phyloP scores from a whole-genome alignment of 495 filamentous ascomycete genomes.

The Penicillium tannophilum region DNA sequence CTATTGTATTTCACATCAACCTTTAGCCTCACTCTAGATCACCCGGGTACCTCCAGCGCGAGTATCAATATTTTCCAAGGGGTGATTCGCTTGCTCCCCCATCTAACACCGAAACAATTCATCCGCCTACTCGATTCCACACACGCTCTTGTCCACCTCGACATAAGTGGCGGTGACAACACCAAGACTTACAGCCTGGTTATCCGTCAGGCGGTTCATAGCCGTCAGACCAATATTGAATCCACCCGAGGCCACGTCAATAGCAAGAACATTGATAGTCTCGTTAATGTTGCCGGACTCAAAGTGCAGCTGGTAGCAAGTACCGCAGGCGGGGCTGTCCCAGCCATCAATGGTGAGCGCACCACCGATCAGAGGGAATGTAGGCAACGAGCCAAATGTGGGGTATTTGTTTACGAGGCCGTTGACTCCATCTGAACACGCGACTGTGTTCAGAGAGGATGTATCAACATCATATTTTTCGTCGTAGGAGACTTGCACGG shows the following conservation, averaged over 20 bases:
- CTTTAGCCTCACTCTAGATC: not conserved
- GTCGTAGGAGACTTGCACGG: conserved; percentile 43
- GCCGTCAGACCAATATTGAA: conserved; percentile 67
- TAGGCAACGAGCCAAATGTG: conserved; percentile 57
- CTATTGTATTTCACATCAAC: not conserved
- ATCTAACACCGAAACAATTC: not conserved
- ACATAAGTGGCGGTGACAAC: conserved; percentile 54
- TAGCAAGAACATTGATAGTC: conserved; percentile 65
- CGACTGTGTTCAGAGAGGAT: conserved; percentile 61
- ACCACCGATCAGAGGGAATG: conserved; percentile 66
- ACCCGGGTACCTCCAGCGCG: not conserved
- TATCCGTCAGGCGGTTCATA: conserved; percentile 67
- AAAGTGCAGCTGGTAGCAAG: conserved; percentile 68
- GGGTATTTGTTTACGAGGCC: conserved; percentile 69
- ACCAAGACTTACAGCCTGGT: conserved; percentile 56
- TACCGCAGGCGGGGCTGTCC: conserved; percentile 64
- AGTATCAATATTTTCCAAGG: not conserved
- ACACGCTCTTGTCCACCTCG: conserved; percentile 41
- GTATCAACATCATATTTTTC: conserved; percentile 33
- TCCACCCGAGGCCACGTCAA: conserved; percentile 62
- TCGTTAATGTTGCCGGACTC: conserved; percentile 36
- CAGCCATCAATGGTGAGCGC: conserved; percentile 59
- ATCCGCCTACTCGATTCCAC: conserved; percentile 32
- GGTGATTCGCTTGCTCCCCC: not conserved
- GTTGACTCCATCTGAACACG: conserved; percentile 56